These are phyloP conservation scores for Apiotrichum domesticum DNA, from an alignment of 1,284 basidiomycete species.

Conservation along the genomic window DNA sequence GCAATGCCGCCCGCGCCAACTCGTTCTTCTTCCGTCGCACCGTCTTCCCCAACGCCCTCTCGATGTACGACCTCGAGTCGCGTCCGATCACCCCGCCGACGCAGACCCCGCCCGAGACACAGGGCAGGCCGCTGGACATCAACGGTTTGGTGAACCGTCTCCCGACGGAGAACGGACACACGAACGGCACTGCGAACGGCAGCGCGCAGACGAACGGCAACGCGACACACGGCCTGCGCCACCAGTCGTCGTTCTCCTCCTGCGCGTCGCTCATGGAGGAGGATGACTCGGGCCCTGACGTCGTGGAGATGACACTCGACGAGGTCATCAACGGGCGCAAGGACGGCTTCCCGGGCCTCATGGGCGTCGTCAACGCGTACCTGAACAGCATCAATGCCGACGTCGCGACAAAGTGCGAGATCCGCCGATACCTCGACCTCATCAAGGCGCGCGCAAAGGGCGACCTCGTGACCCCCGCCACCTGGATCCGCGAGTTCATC, in stretches of 20 bases:
- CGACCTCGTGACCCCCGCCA: conserved; percentile 79
- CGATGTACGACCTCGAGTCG: conserved; percentile 35
- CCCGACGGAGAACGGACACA: conserved; percentile 6
- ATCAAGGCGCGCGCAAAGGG: conserved; percentile 74
- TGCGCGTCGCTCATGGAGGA: conserved; percentile 19
- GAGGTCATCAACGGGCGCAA: conserved; percentile 84
- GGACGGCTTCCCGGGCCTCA: conserved; percentile 74
- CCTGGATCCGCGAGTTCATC: conserved; percentile 90
- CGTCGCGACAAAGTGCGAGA: conserved; percentile 57
- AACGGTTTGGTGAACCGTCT: neutral
- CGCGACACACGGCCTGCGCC: neutral
- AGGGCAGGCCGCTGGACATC: neutral
- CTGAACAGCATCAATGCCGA: conserved; percentile 81
- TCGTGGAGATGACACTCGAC: conserved; percentile 83
- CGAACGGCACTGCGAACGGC: neutral
- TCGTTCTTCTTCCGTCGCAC: conserved; percentile 89
- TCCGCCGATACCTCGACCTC: conserved; percentile 73
- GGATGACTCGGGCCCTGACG: conserved; percentile 55
- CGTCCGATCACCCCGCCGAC: conserved; percentile 35
- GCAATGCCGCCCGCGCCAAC: conserved; percentile 66
- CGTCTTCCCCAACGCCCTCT: conserved; percentile 58
- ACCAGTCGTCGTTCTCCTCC: conserved; percentile 6
- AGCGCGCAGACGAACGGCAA: no score
- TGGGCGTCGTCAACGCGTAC: conserved; percentile 79
- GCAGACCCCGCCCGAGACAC: conserved; percentile 3